Base-by-base conservation (phyloP, 2,329 filamentous ascomycete species). In the Neoascochyta sp. region DNA sequence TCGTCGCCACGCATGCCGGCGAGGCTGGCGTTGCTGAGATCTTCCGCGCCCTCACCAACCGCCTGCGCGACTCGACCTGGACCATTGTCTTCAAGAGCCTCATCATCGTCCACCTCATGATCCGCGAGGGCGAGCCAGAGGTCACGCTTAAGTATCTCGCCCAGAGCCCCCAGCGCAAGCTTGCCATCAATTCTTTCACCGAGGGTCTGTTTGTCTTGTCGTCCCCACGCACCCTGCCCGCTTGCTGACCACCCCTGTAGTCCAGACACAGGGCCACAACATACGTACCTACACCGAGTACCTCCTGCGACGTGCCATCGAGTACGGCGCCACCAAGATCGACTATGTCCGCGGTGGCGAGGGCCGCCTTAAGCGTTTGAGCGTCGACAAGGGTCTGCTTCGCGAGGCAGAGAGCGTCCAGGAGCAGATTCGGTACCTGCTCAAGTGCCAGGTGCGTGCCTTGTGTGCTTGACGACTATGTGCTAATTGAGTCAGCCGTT, bases 51-150 rank as follows among this genome's bases (percentile, higher is more conserved):
- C 72, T 98, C 32, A 88, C 93, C 60, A 80, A 87, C 61, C 80
- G 92, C 29, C 68, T 98, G 47, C 83, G 88, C 60, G 92, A 98
- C 63, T 90, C 90, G 48, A 95, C 92, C 73, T 98, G 92, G 92
- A 98, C 92, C n/a, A 88, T 96, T 35, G 90, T 95, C 45, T 95
- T 95, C 80, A 98, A 98, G 71, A 83, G 87, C 52, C 73, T 98
- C 47, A 95, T 96, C 52, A 92, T 94, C 27, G 80, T 94, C 25
- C 92, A 98, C 63, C 71, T 96, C 40, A 96, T 98, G 92, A 92
- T 98, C 60, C 80, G 92, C 48, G 92, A 98, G 68, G 92, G 92
- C 31, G 83, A 89, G 43, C 80, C 83, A 18, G 87, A 96, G 60
- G 84, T 88, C 27, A 95, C 92, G 3, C 72, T 98, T 45, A 76